phyloP scores from a whole-genome alignment of 176 grass and related monocot genomes.

The Zea mays region Zm-B73-REFERENCE-NAM-5.0 NC_050101.1:115359001-115359500 shows the following conservation, averaged over 20 bases:
- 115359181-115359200: conserved; percentile 50
- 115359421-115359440: conserved; percentile 60
- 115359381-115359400: conserved; percentile 6
- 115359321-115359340: conserved; percentile 20
- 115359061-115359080: not conserved
- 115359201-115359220: conserved; percentile 11
- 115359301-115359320: not conserved
- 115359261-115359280: not conserved
- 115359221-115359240: not conserved
- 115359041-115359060: too few relatives aligned
- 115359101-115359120: conserved; percentile 58
- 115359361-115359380: not conserved
- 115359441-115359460: conserved; percentile 22
- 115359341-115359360: not conserved
- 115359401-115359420: conserved; percentile 3
- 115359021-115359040: too few relatives aligned
- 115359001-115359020: too few relatives aligned
- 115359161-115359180: conserved; percentile 51
- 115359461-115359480: conserved; percentile 42
- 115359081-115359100: conserved; percentile 69
- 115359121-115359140: conserved; percentile 55
- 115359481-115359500: conserved; percentile 53
- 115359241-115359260: not conserved
- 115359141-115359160: conserved; percentile 42
- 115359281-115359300: not conserved